phyloP scores from a whole-genome alignment of 2,329 filamentous ascomycete genomes.

The Trematosphaeria pertusa region DNA sequence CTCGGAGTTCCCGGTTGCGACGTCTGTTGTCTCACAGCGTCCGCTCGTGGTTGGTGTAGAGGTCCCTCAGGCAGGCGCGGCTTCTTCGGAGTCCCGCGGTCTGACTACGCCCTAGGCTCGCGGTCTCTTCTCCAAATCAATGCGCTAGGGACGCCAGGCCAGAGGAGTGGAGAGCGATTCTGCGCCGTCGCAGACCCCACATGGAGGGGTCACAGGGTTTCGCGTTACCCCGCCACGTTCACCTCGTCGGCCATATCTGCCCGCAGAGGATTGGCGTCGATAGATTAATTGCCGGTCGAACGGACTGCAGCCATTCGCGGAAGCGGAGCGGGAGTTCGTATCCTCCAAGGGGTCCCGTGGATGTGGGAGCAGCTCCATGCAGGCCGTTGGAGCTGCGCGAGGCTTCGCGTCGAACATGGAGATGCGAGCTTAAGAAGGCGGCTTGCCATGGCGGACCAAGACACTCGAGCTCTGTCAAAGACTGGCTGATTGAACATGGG shows the following conservation, averaged over 20 bases:
- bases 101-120: no score
- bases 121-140: no score
- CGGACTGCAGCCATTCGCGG: conserved; percentile 18
- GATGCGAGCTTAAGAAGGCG: conserved; percentile 18
- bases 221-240: conserved; percentile 20
- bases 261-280: conserved; percentile 22
- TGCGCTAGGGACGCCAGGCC: no score
- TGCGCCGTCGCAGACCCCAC: no score
- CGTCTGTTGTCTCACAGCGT: no score
- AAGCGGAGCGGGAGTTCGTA: conserved; percentile 14
- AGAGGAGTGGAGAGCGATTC: no score
- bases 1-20: no score
- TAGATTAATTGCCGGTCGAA: conserved; percentile 23
- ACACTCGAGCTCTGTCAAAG: not conserved
- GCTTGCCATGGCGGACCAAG: conserved; percentile 3
- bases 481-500: conserved; percentile 25
- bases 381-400: conserved; percentile 8
- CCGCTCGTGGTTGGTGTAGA: no score
- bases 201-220: conserved; percentile 8
- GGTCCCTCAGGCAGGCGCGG: no score
- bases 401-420: conserved; percentile 10
- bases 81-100: no score
- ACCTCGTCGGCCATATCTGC: conserved; percentile 30
- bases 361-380: conserved; percentile 13
- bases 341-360: conserved; percentile 11